A percentile compares a stretch with the other conserved stretches of the same genome.
Evolutionary conservation across 805 yeast species (phyloP).

Genomic region (Wickerhamomyces sydowiorum): DNA sequence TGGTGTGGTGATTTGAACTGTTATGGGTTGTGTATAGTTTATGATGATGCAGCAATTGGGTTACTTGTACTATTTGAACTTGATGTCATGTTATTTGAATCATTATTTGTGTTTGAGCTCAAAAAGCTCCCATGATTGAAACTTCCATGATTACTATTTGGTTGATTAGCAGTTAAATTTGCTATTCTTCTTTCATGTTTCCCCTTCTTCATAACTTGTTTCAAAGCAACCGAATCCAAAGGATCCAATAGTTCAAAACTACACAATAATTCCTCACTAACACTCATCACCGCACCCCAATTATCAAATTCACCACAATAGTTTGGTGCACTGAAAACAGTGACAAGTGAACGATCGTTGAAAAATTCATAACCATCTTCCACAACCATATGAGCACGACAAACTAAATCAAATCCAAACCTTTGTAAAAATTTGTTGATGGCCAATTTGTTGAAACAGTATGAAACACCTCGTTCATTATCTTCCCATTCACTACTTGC

Average conservation of each 20-base stretch:
- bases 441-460: slow-evolving; percentile 67
- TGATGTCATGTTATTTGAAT: not conserved
- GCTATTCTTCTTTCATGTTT: slow-evolving; percentile 77
- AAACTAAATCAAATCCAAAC: slow-evolving; percentile 71
- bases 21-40: too few relatives aligned
- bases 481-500: slow-evolving; percentile 62
- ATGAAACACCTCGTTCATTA: slow-evolving; percentile 80
- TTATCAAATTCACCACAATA: slow-evolving; percentile 58
- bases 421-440: slow-evolving; percentile 60
- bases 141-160: slow-evolving; percentile 14
- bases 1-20: too few relatives aligned
- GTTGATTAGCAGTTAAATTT: slow-evolving; percentile 23
- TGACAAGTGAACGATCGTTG: slow-evolving; percentile 65
- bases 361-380: slow-evolving; percentile 86
- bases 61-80: too few relatives aligned
- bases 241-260: slow-evolving; percentile 93
- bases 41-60: not conserved
- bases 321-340: slow-evolving; percentile 79
- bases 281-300: slow-evolving; percentile 99
- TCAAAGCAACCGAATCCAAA: slow-evolving; percentile 84
- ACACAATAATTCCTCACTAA: slow-evolving; percentile 85
- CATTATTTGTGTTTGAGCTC: not conserved
- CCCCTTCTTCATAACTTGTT: slow-evolving; percentile 93
- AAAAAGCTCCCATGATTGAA: slow-evolving; percentile 19
- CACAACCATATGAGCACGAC: slow-evolving; percentile 85